Evolutionary conservation across 176 grass and related monocot species (phyloP).

Genomic region (Phragmites australis): DNA sequence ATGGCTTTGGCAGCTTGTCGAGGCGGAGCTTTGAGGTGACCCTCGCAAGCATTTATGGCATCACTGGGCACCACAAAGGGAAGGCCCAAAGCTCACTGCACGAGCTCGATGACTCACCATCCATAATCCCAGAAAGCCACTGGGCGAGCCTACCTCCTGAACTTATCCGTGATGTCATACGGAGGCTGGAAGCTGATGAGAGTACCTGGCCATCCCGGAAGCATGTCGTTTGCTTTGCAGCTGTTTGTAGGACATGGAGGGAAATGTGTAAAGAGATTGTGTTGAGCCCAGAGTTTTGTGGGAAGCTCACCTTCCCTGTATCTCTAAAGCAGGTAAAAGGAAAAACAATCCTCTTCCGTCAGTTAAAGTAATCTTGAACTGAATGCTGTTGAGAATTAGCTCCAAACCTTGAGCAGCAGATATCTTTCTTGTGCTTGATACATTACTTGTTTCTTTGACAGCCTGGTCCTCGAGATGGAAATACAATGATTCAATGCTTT

Average conservation of each 20-base stretch:
- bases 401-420: not conserved
- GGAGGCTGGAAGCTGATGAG: slow-evolving; percentile 79
- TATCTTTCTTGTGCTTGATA: slow-evolving; percentile 32
- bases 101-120: slow-evolving; percentile 53
- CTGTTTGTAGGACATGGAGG: slow-evolving; percentile 95
- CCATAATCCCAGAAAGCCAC: slow-evolving; percentile 55
- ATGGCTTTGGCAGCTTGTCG: slow-evolving; percentile 83
- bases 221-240: slow-evolving; percentile 80
- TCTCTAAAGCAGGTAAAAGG: slow-evolving; percentile 92
- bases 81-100: slow-evolving; percentile 64
- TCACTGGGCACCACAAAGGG: slow-evolving; percentile 62
- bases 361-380: slow-evolving; percentile 4
- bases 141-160: slow-evolving; percentile 95
- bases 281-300: slow-evolving; percentile 83
- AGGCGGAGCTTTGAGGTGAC: slow-evolving; percentile 89
- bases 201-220: slow-evolving; percentile 82
- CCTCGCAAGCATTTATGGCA: slow-evolving; percentile 70
- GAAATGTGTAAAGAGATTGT: slow-evolving; percentile 98
- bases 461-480: slow-evolving; percentile 89
- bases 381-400: not conserved
- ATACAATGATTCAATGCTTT: slow-evolving; percentile 77
- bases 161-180: slow-evolving; percentile 80
- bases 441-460: slow-evolving; percentile 45
- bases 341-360: not conserved
- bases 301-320: slow-evolving; percentile 89